Evolutionary conservation across 75 land plant genomes (phyloP).

Genomic region (Cupressus sempervirens): DNA sequence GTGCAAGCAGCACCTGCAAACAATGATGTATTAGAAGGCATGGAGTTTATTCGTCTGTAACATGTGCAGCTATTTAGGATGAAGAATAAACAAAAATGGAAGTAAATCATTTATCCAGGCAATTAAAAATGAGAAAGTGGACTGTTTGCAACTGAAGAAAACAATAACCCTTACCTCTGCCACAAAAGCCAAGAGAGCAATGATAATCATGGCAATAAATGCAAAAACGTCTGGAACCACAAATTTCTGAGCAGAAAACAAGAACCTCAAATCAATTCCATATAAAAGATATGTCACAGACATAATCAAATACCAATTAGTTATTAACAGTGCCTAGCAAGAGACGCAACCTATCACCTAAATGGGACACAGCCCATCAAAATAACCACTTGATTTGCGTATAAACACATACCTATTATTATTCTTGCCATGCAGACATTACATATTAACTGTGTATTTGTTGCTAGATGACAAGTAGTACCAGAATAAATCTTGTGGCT

Average conservation of each 20-base stretch:
- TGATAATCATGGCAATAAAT: conserved; percentile 28
- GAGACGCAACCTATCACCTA: too few relatives aligned
- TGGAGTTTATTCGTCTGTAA: background rate
- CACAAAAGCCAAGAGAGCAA: conserved; percentile 38
- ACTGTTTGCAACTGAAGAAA: background rate
- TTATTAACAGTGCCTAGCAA: background rate
- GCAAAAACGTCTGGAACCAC: conserved; percentile 31
- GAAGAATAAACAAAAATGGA: background rate
- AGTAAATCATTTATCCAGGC: background rate
- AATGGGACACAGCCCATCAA: too few relatives aligned
- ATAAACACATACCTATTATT: too few relatives aligned
- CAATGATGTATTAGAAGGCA: background rate
- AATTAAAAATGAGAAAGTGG: background rate
- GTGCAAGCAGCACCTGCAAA: conserved; percentile 37
- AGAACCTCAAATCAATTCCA: background rate
- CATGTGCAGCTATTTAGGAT: background rate
- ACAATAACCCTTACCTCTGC: conserved; percentile 38
- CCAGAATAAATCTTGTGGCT: too few relatives aligned
- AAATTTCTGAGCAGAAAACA: conserved; percentile 29
- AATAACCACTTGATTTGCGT: too few relatives aligned
- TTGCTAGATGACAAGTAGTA: too few relatives aligned
- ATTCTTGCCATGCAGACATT: too few relatives aligned
- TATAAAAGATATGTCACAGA: background rate
- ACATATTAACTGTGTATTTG: too few relatives aligned
- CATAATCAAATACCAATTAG: background rate